Evolutionary conservation across 116 monocot species (phyloP).

Genomic region (Papilionanthe hybrid): DNA sequence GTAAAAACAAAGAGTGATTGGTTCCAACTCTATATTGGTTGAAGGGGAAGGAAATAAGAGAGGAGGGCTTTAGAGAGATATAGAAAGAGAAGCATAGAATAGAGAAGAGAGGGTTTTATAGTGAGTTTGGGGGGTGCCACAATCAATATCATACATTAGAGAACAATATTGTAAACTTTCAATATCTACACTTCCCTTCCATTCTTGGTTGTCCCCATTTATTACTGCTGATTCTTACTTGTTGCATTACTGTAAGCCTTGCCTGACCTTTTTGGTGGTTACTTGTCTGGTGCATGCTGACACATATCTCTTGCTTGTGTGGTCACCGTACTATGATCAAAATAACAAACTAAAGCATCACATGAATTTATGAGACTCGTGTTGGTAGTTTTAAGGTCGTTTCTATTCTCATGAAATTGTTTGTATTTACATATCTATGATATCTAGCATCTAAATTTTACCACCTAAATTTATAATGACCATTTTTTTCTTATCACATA

Average conservation of each 20-base stretch:
- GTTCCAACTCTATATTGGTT: background rate
- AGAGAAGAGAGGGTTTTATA: background rate
- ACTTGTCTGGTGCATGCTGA: background rate
- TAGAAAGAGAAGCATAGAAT: background rate
- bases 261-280: background rate
- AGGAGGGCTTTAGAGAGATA: background rate
- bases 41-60: background rate
- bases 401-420: background rate
- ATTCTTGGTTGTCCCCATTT: background rate
- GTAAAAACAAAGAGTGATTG: background rate
- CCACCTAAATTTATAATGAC: too few species aligned
- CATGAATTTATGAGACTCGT: too few species aligned
- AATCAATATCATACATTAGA: constrained; percentile 2
- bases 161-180: constrained; percentile 9
- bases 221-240: constrained; percentile 4
- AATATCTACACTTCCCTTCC: background rate
- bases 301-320: too few species aligned
- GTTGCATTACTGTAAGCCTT: background rate
- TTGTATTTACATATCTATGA: background rate
- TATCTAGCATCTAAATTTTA: too few species aligned
- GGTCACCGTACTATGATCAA: too few species aligned
- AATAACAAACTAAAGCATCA: too few species aligned
- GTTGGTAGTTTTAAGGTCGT: too few species aligned
- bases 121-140: background rate
- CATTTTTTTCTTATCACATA: too few species aligned